Evolutionary conservation across 2,329 filamentous ascomycete genomes (phyloP).

Genomic region (Calonectria crousiana): DNA sequence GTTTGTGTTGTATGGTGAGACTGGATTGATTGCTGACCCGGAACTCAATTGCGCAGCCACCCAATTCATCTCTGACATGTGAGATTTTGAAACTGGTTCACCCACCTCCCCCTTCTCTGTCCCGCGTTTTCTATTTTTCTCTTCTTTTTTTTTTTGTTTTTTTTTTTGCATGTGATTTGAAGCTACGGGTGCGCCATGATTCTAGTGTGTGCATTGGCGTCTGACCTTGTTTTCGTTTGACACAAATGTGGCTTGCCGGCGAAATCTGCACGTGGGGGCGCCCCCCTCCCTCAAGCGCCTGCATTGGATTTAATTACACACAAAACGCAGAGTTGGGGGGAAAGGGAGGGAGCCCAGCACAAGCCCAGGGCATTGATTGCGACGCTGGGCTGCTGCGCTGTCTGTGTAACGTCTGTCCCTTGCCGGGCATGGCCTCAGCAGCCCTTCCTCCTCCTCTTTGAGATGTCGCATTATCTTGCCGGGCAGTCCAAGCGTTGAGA

Average conservation of each 20-base stretch:
- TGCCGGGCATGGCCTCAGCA: no score
- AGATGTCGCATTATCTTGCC: not conserved
- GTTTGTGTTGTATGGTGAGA: not conserved
- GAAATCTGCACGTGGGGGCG: not conserved
- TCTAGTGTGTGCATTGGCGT: not conserved
- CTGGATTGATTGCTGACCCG: not conserved
- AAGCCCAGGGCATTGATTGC: not conserved
- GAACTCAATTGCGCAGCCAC: not conserved
- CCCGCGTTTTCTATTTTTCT: not conserved
- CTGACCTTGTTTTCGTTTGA: not conserved
- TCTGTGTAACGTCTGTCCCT: not conserved
- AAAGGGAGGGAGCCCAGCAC: not conserved
- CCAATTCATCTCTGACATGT: not conserved
- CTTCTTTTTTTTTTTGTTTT: not conserved
- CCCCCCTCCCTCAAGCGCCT: no score
- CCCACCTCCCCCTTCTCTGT: not conserved
- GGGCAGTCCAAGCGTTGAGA: not conserved
- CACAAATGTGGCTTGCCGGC: not conserved
- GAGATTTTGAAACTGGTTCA: not conserved
- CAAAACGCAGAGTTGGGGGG: not conserved
- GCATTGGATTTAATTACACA: not conserved
- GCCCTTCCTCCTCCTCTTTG: no score
- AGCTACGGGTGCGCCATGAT: not conserved
- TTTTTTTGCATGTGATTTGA: slow-evolving; percentile 8
- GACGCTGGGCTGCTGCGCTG: not conserved